Conservation (phyloP, 441 rosid genomes). For the Theobroma grandiflorum region DNA sequence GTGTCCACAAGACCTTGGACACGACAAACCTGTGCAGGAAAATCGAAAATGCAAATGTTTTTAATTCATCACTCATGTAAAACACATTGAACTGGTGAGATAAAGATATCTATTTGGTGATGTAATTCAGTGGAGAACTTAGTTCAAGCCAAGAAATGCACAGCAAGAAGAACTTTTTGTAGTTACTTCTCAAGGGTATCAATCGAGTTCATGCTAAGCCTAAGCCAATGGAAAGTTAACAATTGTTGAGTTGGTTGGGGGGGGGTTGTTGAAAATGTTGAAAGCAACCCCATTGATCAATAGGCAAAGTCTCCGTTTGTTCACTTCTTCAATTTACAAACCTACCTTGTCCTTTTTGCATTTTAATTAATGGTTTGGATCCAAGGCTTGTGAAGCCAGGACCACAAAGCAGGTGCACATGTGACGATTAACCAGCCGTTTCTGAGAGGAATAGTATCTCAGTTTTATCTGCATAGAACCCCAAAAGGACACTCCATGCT, state of each 20-base stretch:
- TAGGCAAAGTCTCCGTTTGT: not conserved
- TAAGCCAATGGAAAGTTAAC: not conserved
- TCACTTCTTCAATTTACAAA: not conserved
- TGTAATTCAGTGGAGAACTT: not conserved
- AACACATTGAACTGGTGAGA: not conserved
- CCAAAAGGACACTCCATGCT: not conserved
- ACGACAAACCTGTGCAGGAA: slow-evolving; percentile 47
- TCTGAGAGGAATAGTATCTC: not conserved
- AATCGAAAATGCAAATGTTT: not conserved
- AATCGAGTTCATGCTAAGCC: not conserved
- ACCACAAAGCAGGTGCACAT: slow-evolving; percentile 14
- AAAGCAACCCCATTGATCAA: slow-evolving; percentile 10
- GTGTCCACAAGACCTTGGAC: slow-evolving; percentile 57
- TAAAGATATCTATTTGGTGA: not conserved
- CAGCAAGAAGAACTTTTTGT: not conserved
- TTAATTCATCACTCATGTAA: not conserved
- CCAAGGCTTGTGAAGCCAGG: not conserved
- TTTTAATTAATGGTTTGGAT: not conserved
- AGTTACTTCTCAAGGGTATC: not conserved
- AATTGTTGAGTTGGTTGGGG: no score
- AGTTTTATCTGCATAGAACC: not conserved
- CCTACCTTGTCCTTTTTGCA: not conserved
- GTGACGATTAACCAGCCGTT: slow-evolving; percentile 21
- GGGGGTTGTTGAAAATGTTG: slow-evolving; percentile 15
- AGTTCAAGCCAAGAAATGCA: not conserved